A percentile compares a stretch with the other conserved stretches of the same genome.
Evolutionary conservation across 345 rosid genomes (phyloP).

Genomic region (Hypericum perforatum): DNA sequence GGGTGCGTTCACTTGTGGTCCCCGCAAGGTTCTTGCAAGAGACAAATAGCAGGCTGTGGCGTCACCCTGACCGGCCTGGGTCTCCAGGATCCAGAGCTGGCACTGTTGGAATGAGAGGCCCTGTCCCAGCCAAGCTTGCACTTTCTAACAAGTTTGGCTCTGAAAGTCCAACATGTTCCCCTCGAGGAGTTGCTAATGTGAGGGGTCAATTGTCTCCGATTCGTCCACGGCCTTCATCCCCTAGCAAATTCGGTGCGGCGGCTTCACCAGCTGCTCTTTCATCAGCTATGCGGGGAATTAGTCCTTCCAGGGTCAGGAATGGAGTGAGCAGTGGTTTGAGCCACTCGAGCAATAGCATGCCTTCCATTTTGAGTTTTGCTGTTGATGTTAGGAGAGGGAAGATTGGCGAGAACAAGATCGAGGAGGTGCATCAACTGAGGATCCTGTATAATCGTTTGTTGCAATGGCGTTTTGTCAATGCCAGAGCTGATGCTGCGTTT

Average conservation of each 20-base stretch:
- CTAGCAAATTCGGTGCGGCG: slow-evolving; percentile 39
- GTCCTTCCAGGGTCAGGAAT: slow-evolving; percentile 62
- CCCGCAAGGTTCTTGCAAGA: slow-evolving; percentile 54
- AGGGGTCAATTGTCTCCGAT: slow-evolving; percentile 50
- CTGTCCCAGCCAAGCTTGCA: slow-evolving; percentile 25
- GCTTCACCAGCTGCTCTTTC: slow-evolving; percentile 36
- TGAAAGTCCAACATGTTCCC: slow-evolving; percentile 50
- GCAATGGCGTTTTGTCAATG: slow-evolving; percentile 84
- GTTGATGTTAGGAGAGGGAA: slow-evolving; percentile 69
- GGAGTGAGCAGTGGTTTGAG: slow-evolving; percentile 18
- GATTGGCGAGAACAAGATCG: slow-evolving; percentile 51
- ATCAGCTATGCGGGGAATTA: slow-evolving; percentile 43
- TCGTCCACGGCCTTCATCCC: slow-evolving; percentile 57
- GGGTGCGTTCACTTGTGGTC: slow-evolving; percentile 28
- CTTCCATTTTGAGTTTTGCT: slow-evolving; percentile 69
- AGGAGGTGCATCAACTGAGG: slow-evolving; percentile 63
- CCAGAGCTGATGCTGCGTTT: slow-evolving; percentile 52
- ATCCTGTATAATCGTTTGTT: slow-evolving; percentile 59
- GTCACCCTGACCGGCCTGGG: slow-evolving; percentile 27
- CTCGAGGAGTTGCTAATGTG: slow-evolving; percentile 37
- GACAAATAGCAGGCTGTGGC: slow-evolving; percentile 34
- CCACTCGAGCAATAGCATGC: slow-evolving; percentile 22
- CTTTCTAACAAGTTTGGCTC: slow-evolving; percentile 34
- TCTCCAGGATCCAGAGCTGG: slow-evolving; percentile 27
- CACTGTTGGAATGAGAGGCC: slow-evolving; percentile 23